Conservation (phyloP, 768 basidiomycete species). For the Tulasnella sp. region DNA sequence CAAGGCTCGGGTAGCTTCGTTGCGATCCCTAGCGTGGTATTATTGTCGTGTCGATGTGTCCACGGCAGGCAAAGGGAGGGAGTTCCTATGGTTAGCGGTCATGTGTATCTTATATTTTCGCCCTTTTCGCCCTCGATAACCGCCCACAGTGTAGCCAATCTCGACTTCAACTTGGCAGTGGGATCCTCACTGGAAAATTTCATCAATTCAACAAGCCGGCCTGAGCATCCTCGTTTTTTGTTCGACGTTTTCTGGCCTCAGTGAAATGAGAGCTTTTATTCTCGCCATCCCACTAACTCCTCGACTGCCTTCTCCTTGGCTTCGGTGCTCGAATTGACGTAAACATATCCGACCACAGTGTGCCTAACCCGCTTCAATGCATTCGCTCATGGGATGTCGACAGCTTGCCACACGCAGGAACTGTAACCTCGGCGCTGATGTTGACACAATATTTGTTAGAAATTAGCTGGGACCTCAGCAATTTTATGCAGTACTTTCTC, state of each 20-base stretch:
- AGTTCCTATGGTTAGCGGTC: no score
- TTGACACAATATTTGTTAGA: constrained; percentile 63
- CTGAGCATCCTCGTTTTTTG: constrained; percentile 79
- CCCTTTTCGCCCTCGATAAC: constrained; percentile 65
- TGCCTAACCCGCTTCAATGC: constrained; percentile 75
- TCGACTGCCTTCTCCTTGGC: no score
- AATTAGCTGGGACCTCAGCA: constrained; percentile 56
- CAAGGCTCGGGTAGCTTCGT: no score
- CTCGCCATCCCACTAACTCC: not conserved
- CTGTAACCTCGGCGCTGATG: constrained; percentile 68
- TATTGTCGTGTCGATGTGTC: no score
- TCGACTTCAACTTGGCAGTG: constrained; percentile 39
- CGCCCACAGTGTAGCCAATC: not conserved
- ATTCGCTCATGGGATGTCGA: constrained; percentile 68
- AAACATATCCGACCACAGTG: constrained; percentile 73
- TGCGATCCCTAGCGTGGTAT: no score
- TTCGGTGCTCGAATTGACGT: constrained; percentile 35
- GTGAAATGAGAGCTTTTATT: constrained; percentile 48
- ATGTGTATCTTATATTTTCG: no score
- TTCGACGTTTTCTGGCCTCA: constrained; percentile 85
- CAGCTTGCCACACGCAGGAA: constrained; percentile 71
- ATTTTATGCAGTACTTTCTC: constrained; percentile 74
- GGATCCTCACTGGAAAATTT: constrained; percentile 67
- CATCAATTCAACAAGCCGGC: constrained; percentile 49
- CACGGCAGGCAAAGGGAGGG: no score